Evolutionary conservation across 139 green algal genomes (phyloP), one percentile per base, ranked within the genome.

Genomic region (Eudorina sp.): DNA sequence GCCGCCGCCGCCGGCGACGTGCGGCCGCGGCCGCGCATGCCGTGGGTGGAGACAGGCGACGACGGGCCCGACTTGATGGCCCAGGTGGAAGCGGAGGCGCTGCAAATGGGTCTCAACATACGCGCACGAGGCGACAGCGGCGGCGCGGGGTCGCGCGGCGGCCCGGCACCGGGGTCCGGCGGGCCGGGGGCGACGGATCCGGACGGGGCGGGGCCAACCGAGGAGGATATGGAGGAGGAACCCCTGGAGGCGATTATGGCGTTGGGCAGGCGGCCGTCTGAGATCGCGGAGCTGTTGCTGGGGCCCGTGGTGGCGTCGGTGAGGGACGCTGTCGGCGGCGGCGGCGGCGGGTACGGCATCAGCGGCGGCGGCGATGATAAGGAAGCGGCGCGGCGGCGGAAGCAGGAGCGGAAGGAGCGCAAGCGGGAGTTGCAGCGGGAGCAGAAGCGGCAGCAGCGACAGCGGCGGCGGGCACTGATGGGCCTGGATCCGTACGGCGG

Each of bases 171-270:
- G 7, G 31, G 68, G 34, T 21, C 7, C 38, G 68, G 19, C 9
- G 68, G 19, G n/a, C n/a, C 25, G 68, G 36, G 34, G 2, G 19
- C 9, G 3, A 19, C 18, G 68, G 68, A 76, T n/a, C n/a, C n/a
- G 11, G 34, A n/a, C 3, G 68, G 68, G 31, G 36, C 16, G 70
- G 23, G 70, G 70, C 4, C 0, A 41, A 16, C 25, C 4, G 62
- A 5, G 68, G 36, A 76, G 36, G 45, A 62, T 43, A 27, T 45
- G 1, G 73, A 60, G 46, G 73, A 81, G 25, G 73, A 81, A 29
- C 64, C 73, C 9, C 46, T 83, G n/a, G 48, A 68, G 51, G 75
- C 51, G 31, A 83, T 83, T n/a, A 83, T 83, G 75, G 75, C 75
- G 45, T 31, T 83, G 48, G 75, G 75, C 41, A 23, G 75, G 19